Evolutionary conservation across 345 rosid species (phyloP), one percentile per base, ranked within the genome.

Genomic region (Psidium guajava): DNA sequence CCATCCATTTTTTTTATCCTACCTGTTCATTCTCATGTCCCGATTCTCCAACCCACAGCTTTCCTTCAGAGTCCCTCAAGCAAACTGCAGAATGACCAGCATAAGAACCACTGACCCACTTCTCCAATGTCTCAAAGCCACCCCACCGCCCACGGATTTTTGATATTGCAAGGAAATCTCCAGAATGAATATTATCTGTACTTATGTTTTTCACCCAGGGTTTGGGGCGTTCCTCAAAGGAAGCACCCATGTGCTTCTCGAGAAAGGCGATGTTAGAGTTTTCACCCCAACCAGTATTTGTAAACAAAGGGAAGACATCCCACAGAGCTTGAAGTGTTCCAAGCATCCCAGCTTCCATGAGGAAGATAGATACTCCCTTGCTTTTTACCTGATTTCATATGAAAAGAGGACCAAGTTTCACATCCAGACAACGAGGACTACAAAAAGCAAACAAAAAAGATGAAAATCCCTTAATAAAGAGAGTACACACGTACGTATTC

Each of bases 241-340:
- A 81, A 86, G 99, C 98, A 82, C 94, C 95, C 98, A 97, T 96
- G 86, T 93, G 98, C 88, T 97, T 97, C 89, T 94, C 22, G 40
- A 97, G 96, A 89, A 97, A 97, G 27, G 89, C 94, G 1, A 97
- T 84, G 55, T 97, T 97, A 81, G 98, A 90, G 52, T 87, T 95
- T 93, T 96, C 98, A n/a, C 99, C 98, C 99, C 99, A 97, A 84
- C 92, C 98, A 0, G 99, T 97, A 84, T 97, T 97, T 44, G 98
- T 95, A 87, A 96, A 97, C 87, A 97, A 90, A 85, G 98, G 98
- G 88, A 94, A 97, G 87, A 97, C 98, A 89, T 96, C 98, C 99
- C 99, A 96, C 84, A 97, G 85, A 3, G 96, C 99, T 88, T 90
- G 84, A 85, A 97, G 98, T 36, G 99, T 95, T 86, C 99, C 99